A percentile compares a stretch with the other conserved stretches of the same genome.
phyloP scores from a whole-genome alignment of 352 stramenopile genomes.

The Pythium brachiatum region DNA sequence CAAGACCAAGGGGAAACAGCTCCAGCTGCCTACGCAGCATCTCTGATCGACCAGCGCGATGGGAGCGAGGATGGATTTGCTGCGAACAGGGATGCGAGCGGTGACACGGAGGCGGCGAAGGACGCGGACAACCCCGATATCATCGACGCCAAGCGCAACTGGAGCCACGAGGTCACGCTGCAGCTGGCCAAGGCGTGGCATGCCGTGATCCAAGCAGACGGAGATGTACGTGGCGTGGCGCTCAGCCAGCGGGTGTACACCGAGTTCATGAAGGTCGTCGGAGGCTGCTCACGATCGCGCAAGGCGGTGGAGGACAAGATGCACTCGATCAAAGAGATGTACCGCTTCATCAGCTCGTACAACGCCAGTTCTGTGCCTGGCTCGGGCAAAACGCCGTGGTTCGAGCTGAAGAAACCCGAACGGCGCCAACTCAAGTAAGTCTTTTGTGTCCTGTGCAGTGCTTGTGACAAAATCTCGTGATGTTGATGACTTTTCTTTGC shows the following conservation, averaged over 20 bases:
- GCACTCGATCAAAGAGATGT: slow-evolving; percentile 79
- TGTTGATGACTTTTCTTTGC: background rate
- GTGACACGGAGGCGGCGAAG: background rate
- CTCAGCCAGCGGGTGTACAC: slow-evolving; percentile 56
- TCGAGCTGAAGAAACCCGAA: slow-evolving; percentile 52
- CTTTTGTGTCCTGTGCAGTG: background rate
- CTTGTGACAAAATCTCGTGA: background rate
- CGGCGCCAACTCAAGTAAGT: slow-evolving; percentile 42
- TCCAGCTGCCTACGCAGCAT: background rate
- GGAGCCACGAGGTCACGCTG: slow-evolving; percentile 60
- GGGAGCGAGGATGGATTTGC: background rate
- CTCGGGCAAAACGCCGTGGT: slow-evolving; percentile 40
- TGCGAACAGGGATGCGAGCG: background rate
- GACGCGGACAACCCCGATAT: slow-evolving; percentile 13
- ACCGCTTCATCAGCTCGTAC: slow-evolving; percentile 54
- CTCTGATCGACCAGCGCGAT: background rate
- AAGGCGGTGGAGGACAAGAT: slow-evolving; percentile 75
- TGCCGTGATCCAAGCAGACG: slow-evolving; percentile 29
- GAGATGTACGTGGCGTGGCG: slow-evolving; percentile 34
- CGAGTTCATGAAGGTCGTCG: slow-evolving; percentile 44
- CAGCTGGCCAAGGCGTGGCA: slow-evolving; percentile 56
- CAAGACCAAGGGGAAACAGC: background rate
- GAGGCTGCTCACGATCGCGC: slow-evolving; percentile 44
- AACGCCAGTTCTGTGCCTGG: slow-evolving; percentile 31
- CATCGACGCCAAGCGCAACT: slow-evolving; percentile 50